These are phyloP conservation scores for Aechmea fasciata DNA, from an alignment of 176 grass and related monocot species.

Conservation along the genomic window DNA sequence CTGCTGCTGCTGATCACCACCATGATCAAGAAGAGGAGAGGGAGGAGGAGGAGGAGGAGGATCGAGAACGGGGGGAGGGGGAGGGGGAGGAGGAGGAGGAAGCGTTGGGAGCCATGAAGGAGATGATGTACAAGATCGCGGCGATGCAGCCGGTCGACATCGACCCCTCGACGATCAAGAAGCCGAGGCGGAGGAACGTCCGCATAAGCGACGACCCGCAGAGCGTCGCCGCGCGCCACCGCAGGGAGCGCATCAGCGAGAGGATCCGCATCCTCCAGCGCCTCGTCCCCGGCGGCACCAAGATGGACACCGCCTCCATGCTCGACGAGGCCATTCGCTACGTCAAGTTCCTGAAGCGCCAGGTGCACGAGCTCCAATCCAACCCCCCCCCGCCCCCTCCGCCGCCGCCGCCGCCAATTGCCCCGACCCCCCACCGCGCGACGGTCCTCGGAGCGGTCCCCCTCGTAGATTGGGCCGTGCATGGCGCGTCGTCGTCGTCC, in stretches of 20 bases:
- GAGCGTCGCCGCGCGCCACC: constrained; percentile 78
- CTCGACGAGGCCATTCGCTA: constrained; percentile 90
- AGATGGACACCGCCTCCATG: constrained; percentile 97
- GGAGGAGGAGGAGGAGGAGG: constrained; percentile 14
- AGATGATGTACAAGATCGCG: constrained; percentile 96
- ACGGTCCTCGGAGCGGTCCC: background rate
- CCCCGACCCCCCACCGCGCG: background rate
- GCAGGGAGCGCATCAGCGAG: constrained; percentile 85
- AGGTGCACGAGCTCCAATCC: constrained; percentile 74
- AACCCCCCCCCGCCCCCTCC: background rate
- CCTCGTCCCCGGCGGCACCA: constrained; percentile 79
- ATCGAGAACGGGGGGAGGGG: constrained; percentile 20
- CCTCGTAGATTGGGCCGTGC: constrained; percentile 35
- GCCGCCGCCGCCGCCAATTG: constrained; percentile 12
- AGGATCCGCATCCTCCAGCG: constrained; percentile 80
- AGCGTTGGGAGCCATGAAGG: constrained; percentile 77
- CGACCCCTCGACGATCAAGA: constrained; percentile 84
- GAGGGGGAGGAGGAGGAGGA: constrained; percentile 34
- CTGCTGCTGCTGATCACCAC: background rate
- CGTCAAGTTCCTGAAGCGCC: constrained; percentile 90
- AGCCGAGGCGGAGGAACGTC: constrained; percentile 69
- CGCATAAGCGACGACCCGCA: constrained; percentile 89
- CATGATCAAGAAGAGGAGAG: background rate
- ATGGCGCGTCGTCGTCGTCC: constrained; percentile 65
- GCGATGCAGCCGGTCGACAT: constrained; percentile 91